A percentile compares a stretch with the other conserved stretches of the same genome.
phyloP scores from a whole-genome alignment of 2,329 filamentous ascomycete genomes.

The Cladophialophora carrionii region DNA sequence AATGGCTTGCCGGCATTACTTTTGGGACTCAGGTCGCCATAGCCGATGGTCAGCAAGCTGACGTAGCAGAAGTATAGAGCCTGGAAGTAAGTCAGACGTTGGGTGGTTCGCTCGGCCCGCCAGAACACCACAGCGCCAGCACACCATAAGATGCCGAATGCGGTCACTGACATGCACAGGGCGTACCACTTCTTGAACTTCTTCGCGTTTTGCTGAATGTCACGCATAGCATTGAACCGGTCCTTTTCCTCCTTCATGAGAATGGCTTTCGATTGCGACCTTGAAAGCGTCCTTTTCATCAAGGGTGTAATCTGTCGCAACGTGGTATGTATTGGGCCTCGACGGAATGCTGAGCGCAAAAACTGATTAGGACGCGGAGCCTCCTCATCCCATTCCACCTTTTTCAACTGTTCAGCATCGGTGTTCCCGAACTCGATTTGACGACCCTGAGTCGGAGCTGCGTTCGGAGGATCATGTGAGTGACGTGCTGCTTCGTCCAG shows the following conservation, averaged over 20 bases:
- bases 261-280: slow-evolving; percentile 52
- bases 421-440: slow-evolving; percentile 27
- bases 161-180: slow-evolving; percentile 67
- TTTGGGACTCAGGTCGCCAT: slow-evolving; percentile 77
- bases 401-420: slow-evolving; percentile 21
- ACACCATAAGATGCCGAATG: slow-evolving; percentile 77
- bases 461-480: neutral
- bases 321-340: slow-evolving; percentile 26
- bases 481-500: slow-evolving; percentile 29
- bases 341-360: slow-evolving; percentile 21
- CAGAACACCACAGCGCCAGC: slow-evolving; percentile 78
- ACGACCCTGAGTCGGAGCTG: slow-evolving; percentile 13
- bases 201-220: slow-evolving; percentile 69
- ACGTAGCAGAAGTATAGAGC: slow-evolving; percentile 85
- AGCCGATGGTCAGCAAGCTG: slow-evolving; percentile 81
- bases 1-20: slow-evolving; percentile 79
- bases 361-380: slow-evolving; percentile 32
- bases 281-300: slow-evolving; percentile 17
- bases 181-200: slow-evolving; percentile 73
- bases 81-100: slow-evolving; percentile 72
- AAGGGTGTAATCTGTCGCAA: slow-evolving; percentile 25
- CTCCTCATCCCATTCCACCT: slow-evolving; percentile 9
- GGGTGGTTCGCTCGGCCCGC: slow-evolving; percentile 58
- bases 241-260: slow-evolving; percentile 66
- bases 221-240: slow-evolving; percentile 79